Base-by-base conservation (phyloP, 129 eudicot species). In the Erigeron canadensis region DNA sequence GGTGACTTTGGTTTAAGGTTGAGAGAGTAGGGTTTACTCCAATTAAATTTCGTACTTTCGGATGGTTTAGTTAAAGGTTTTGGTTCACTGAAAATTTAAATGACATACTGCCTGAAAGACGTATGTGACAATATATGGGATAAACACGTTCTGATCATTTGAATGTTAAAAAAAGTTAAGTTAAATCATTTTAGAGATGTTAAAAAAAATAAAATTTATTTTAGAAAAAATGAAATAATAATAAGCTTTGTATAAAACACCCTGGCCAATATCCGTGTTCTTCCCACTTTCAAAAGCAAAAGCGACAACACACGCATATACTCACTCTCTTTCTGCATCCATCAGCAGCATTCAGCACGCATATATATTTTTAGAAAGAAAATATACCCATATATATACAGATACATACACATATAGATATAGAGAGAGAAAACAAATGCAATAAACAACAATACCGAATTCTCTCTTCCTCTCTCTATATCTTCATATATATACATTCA, bases 361-460 rank as follows among this genome's bases (percentile, higher is more conserved):
- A 17, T 51, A 51, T 0, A 47, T 47, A 47, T 13, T 12, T 16
- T n/a, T 16, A 53, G 23, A 53, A 10, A 47, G 17, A 47, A 47
- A 2, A 47, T 47, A 47, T 15, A 53, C 18, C 19, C 16, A 28
- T 23, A 23, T 2, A 23, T 1, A 23, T 23, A 23, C 34, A 23
- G 34, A 23, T 23, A 2, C 34, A 28, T 28, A 28, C 1, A 28
- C 16, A 53, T 16, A 19, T 42, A 67, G 48, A 65, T 65, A 55
- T 23, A 65, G 65, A 74, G 65, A 74, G 78, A 63, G 73, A 75
- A 56, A 65, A 39, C 66, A 28, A 75, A 58, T 55, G 79, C 66
- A 66, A 67, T 73, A 75, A 75, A 66, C 79, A 75, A 66, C 79
- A 75, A 16, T 11, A 46, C 67, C 70, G 63, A 63, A 28, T 43